phyloP scores from a whole-genome alignment of 805 yeast genomes.

The Crinitomyces ghanaensis region DNA sequence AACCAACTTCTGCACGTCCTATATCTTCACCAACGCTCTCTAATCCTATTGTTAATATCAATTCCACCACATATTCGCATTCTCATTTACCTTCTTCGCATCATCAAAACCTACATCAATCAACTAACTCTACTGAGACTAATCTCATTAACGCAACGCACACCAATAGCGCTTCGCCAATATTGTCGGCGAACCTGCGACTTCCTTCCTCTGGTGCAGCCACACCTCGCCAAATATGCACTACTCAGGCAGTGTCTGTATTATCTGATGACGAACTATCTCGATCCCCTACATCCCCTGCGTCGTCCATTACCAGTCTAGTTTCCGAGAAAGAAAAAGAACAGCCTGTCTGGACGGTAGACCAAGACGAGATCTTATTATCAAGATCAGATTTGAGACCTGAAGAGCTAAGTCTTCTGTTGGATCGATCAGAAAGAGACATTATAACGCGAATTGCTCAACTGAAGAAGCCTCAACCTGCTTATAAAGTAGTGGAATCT shows the following conservation, averaged over 20 bases:
- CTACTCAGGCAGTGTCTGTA: slow-evolving; percentile 1
- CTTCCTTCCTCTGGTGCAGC: slow-evolving; percentile 4
- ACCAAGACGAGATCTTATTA: slow-evolving; percentile 60
- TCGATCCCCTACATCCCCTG: slow-evolving; percentile 6
- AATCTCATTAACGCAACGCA: too few relatives aligned
- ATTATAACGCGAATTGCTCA: slow-evolving; percentile 27
- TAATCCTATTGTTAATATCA: too few relatives aligned
- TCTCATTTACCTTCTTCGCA: slow-evolving; percentile 1
- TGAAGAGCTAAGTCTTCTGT: slow-evolving; percentile 60
- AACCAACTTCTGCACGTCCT: too few relatives aligned
- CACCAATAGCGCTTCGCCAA: too few relatives aligned
- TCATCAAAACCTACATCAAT: too few relatives aligned
- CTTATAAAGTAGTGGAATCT: slow-evolving; percentile 1
- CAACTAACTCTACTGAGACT: too few relatives aligned
- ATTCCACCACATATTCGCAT: not conserved
- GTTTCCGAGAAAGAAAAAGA: too few relatives aligned
- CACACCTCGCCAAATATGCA: slow-evolving; percentile 5
- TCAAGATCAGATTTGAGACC: slow-evolving; percentile 49
- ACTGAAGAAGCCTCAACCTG: not conserved
- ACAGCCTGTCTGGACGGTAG: slow-evolving; percentile 36
- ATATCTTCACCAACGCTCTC: too few relatives aligned
- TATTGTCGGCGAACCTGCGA: too few relatives aligned
- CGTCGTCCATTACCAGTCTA: slow-evolving; percentile 7
- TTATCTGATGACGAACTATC: slow-evolving; percentile 8
- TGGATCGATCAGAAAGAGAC: slow-evolving; percentile 62